Percentiles rank a stretch among this genome's conserved stretches.
phyloP scores from a whole-genome alignment of 805 yeast genomes.

The Candida dajiaensis region DNA sequence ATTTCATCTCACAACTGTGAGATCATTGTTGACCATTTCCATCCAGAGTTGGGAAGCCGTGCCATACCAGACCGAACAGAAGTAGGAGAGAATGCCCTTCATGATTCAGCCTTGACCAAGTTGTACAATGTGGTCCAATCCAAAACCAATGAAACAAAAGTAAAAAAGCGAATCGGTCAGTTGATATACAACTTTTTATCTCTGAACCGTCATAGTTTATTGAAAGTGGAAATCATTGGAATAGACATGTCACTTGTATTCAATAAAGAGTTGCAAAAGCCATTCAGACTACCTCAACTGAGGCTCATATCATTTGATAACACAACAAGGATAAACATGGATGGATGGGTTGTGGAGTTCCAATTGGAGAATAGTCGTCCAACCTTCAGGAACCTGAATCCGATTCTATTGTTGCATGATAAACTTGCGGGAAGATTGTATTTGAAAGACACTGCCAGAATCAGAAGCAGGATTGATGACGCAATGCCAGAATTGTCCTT shows the following conservation, averaged over 20 bases:
- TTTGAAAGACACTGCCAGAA: constrained; percentile 1
- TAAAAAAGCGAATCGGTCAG: constrained; percentile 2
- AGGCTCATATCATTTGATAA: constrained; percentile 24
- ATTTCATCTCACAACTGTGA: constrained; percentile 4
- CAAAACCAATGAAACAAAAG: not conserved
- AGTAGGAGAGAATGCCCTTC: not conserved
- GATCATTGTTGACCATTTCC: constrained; percentile 3
- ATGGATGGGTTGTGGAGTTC: constrained; percentile 17
- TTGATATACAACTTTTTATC: constrained; percentile 4
- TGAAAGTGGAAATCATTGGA: constrained; percentile 16
- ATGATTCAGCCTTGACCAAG: not conserved
- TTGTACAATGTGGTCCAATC: not conserved
- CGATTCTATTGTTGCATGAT: constrained; percentile 17
- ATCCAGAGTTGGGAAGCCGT: constrained; percentile 9
- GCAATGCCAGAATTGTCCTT: constrained; percentile 2
- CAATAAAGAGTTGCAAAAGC: not conserved
- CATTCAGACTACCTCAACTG: constrained; percentile 14
- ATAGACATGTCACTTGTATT: constrained; percentile 18
- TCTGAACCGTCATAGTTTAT: not conserved
- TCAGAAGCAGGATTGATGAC: not conserved
- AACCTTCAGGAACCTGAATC: constrained; percentile 9
- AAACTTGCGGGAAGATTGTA: constrained; percentile 11
- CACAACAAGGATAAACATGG: constrained; percentile 12
- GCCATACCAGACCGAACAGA: not conserved
- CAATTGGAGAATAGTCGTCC: constrained; percentile 7